Evolutionary conservation across 139 green algal species (phyloP), one percentile per base, ranked within the genome.

Genomic region (Picochlorum sp.): DNA sequence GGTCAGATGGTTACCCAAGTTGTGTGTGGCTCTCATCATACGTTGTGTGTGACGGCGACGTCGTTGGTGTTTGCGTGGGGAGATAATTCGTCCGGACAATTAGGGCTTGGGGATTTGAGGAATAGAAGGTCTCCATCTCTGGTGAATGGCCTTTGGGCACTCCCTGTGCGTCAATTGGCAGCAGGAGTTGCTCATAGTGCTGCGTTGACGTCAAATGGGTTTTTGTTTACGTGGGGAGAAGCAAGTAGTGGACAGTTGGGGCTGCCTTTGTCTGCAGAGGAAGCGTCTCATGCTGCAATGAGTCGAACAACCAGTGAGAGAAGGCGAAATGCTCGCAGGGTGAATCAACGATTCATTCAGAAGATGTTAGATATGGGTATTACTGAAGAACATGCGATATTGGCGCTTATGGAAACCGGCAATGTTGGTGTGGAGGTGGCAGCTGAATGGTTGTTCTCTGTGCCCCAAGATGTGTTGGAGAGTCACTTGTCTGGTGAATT

Each of bases 351-450:
- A 49, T 86, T 89, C 57, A 74, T 96, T 31, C 68, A 79, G 11
- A 74, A 80, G 13, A 84, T 97, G 78, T 51, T 87, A 10, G 90
- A 95, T 52, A 94, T 96, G 86, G 90, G 90, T 60, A 92, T 96
- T 45, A 78, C 86, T 4, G 38, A 55, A 21, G 74, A 80, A 76
- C 54, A 70, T 10, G 76, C 79, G 2, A 75, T 89, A 72, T 60
- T 91, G 15, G 88, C 88, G 8, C 74, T 96, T 30, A 74, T 68
- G 16, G 88, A 95, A 67, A 96, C 88, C 0, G 85, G 86, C 45
- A 92, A 90, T 65, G 79, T 87, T 8, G 85, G 85, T n/a, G 83
- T 96, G n/a, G 88, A 95, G 75, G 83, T 93, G 30, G 88, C 88
- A 5, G 84, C 88, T 1, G 88, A 96, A 72, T 96, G 87, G 87